Percentiles rank a stretch among this genome's conserved stretches.
phyloP scores from a whole-genome alignment of 495 filamentous ascomycete genomes.

The Pseudoneurospora amorphoporcata region DNA sequence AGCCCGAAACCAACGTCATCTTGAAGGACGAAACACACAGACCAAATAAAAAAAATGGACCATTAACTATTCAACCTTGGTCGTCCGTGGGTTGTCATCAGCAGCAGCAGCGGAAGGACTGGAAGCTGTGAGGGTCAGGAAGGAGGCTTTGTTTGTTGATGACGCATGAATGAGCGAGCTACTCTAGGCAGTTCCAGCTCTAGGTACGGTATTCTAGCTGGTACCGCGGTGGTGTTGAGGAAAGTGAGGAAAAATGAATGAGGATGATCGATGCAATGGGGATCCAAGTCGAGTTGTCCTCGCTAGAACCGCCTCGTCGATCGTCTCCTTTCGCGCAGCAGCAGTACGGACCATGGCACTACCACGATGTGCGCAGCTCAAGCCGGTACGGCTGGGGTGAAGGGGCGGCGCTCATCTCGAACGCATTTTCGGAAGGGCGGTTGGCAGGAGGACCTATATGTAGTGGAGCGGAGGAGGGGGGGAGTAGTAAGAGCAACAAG shows the following conservation, averaged over 20 bases:
- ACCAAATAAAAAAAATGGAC: neutral
- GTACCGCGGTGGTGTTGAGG: too few species aligned
- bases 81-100: neutral
- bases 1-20: neutral
- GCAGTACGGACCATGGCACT: constrained; percentile 23
- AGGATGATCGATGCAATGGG: constrained; percentile 16
- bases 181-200: too few species aligned
- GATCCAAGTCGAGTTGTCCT: constrained; percentile 19
- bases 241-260: too few species aligned
- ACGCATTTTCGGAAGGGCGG: neutral
- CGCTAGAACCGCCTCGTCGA: constrained; percentile 8
- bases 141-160: neutral
- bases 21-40: neutral
- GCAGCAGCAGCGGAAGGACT: neutral
- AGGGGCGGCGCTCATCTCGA: neutral
- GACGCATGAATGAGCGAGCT: neutral
- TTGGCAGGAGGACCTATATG: neutral
- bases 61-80: neutral
- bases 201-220: too few species aligned
- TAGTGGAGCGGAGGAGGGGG: neutral
- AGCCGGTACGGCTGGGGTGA: neutral
- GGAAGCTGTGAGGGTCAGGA: neutral
- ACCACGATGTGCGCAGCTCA: constrained; percentile 7
- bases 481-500: neutral
- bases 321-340: constrained; percentile 1